These are phyloP conservation scores for Heracleum sosnowskyi DNA, from an alignment of 129 eudicot species.

Conservation along the genomic window DNA sequence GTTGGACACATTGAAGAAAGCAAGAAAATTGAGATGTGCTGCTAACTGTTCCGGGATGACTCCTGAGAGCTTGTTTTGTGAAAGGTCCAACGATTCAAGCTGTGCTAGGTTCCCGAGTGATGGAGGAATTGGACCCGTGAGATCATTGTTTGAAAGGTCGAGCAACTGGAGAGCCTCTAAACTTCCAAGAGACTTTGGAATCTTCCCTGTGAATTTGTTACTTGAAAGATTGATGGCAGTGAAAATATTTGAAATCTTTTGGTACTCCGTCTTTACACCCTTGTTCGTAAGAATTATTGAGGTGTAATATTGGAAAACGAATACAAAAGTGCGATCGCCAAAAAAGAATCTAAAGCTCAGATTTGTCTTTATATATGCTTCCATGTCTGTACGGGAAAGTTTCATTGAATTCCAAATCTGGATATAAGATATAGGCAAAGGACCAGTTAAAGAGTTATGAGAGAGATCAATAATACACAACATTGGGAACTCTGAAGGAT, in stretches of 20 bases:
- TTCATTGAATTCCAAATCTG: conserved; percentile 12
- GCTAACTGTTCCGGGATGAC: conserved; percentile 20
- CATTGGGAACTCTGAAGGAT: not conserved
- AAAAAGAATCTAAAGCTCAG: no score
- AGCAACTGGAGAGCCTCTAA: conserved; percentile 17
- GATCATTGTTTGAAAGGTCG: conserved; percentile 28
- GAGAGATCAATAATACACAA: conserved; percentile 22
- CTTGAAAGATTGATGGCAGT: conserved; percentile 9
- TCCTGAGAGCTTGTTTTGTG: conserved; percentile 20
- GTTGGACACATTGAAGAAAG: conserved; percentile 21
- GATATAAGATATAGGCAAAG: conserved; percentile 8
- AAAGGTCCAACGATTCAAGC: conserved; percentile 22
- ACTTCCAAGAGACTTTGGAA: conserved; percentile 13
- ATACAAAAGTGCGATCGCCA: no score
- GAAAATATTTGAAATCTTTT: conserved; percentile 14
- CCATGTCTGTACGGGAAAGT: not conserved
- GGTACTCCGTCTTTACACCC: not conserved
- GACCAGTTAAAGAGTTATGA: conserved; percentile 8
- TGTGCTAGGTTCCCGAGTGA: conserved; percentile 12
- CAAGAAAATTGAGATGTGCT: conserved; percentile 11
- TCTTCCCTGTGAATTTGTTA: conserved; percentile 16
- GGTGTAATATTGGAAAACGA: no score
- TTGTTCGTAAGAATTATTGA: conserved; percentile 8
- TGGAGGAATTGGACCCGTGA: conserved; percentile 19
- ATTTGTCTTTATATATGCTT: not conserved